Base-by-base conservation (phyloP, 2,329 filamentous ascomycete species). In the Teratosphaeria gauchensis region DNA sequence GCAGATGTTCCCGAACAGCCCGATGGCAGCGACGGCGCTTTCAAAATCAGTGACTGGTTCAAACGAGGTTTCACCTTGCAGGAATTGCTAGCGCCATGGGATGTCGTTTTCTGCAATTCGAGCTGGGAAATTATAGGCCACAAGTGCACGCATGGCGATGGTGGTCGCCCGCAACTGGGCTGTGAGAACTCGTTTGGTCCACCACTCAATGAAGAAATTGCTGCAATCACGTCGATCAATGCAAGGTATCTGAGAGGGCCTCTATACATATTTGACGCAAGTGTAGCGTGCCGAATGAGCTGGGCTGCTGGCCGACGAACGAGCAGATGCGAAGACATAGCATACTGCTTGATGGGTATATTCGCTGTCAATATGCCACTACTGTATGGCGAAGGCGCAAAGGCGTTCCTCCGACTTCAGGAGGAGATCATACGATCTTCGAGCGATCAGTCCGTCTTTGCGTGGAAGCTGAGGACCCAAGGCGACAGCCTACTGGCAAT, bases 301-400 rank as follows among this genome's bases (percentile, higher is more conserved):
- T 63, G 77, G 55, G 52, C 58, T 6, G 53, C 56, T 19, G 38
- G 53, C 5, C 53, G 61, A n/a, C 21, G 9, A n/a, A 62, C 58
- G 3, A 61, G 58, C 24, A 28, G 56, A 12, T 24, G 19, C 9
- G 61, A 63, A 58, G 62, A 63, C 24, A 56, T 38, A 1, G 58
- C 61, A 14, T 64, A 64, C 53, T 61, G 54, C 35, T 51, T 64
- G 6, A 33, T 63, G 11, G 62, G 62, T 0, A 68, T 79, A 0
- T 78, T 80, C 30, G 68, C 68, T 1, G 68, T 79, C 30, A 71
- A 75, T 32, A 77, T 79, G 72, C 71, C 76, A 0, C 61, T 78
- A 2, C 53, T 78, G 0, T 80, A 79, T 57, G 77, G 77, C 0
- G 61, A 61, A 48, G 59, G 59, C 16, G 9, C 9, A 9, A 52